A percentile compares a stretch with the other conserved stretches of the same genome.
phyloP scores from a whole-genome alignment of 2,329 filamentous ascomycete species.

The Colletotrichum tanaceti region DNA sequence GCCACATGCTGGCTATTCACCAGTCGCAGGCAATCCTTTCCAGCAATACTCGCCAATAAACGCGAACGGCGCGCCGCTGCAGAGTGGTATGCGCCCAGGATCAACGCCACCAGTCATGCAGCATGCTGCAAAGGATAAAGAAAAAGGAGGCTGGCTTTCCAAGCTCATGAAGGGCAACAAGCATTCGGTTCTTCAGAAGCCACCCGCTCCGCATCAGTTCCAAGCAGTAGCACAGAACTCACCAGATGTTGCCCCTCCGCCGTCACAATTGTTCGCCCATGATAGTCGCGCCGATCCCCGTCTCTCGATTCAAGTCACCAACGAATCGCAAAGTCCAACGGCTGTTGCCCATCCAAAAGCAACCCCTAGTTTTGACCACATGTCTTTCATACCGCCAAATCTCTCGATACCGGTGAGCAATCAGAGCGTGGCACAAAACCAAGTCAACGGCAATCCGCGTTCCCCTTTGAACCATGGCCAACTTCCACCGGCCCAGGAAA shows the following conservation, averaged over 20 bases:
- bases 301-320: neutral
- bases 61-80: neutral
- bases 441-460: neutral
- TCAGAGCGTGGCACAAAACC: neutral
- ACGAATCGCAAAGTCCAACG: neutral
- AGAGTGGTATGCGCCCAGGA: neutral
- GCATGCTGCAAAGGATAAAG: slow-evolving; percentile 26
- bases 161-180: slow-evolving; percentile 38
- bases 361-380: no score
- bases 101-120: slow-evolving; percentile 18
- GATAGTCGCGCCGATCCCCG: neutral
- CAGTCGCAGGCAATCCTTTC: slow-evolving; percentile 15
- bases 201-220: neutral
- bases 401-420: neutral
- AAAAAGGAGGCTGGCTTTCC: slow-evolving; percentile 40
- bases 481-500: neutral
- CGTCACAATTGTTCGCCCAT: neutral
- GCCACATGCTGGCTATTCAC: slow-evolving; percentile 4
- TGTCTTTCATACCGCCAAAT: neutral
- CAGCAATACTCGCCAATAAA: slow-evolving; percentile 4
- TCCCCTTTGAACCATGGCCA: neutral
- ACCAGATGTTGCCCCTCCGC: neutral
- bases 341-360: no score
- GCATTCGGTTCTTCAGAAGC: slow-evolving; percentile 32
- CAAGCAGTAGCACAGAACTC: neutral